These are phyloP conservation scores for Tolypocladium guangdongense DNA, from an alignment of 2,329 filamentous ascomycete genomes.

Conservation along the genomic window DNA sequence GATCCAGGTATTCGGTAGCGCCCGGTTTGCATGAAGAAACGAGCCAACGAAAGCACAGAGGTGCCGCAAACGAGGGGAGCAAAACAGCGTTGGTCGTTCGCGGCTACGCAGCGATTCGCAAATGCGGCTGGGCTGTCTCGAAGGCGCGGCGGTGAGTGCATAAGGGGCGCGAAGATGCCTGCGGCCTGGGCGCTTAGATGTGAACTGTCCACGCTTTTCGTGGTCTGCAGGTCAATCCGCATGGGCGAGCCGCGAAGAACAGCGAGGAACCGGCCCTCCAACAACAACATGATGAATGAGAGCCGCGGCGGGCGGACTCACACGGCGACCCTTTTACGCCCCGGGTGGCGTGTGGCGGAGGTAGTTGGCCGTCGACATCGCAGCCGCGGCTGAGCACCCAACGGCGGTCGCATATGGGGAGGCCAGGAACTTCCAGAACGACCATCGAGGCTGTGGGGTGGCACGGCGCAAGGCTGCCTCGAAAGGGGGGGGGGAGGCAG, in stretches of 20 bases:
- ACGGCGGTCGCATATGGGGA: background rate
- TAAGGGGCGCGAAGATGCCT: background rate
- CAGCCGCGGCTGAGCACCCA: background rate
- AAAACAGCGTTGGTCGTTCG: background rate
- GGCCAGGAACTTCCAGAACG: background rate
- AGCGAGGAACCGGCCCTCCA: background rate
- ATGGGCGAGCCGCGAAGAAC: background rate
- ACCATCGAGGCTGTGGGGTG: background rate
- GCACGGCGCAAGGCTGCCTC: background rate
- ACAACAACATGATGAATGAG: background rate
- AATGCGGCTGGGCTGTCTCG: background rate
- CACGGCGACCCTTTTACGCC: background rate
- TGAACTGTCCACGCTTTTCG: background rate
- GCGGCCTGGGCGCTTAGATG: background rate
- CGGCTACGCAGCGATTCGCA: background rate
- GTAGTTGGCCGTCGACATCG: background rate
- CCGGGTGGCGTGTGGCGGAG: background rate
- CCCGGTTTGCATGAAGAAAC: conserved; percentile 14
- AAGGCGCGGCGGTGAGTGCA: background rate
- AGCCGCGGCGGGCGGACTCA: background rate
- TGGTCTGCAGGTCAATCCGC: background rate
- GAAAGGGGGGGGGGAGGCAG: too few species aligned
- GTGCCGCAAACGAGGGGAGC: background rate
- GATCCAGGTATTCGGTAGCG: conserved; percentile 20
- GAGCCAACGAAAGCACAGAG: background rate